Percentiles rank a stretch among this genome's conserved stretches.
Conservation (phyloP, 75 land plant species). For the Adiantum capillusveneris region DNA sequence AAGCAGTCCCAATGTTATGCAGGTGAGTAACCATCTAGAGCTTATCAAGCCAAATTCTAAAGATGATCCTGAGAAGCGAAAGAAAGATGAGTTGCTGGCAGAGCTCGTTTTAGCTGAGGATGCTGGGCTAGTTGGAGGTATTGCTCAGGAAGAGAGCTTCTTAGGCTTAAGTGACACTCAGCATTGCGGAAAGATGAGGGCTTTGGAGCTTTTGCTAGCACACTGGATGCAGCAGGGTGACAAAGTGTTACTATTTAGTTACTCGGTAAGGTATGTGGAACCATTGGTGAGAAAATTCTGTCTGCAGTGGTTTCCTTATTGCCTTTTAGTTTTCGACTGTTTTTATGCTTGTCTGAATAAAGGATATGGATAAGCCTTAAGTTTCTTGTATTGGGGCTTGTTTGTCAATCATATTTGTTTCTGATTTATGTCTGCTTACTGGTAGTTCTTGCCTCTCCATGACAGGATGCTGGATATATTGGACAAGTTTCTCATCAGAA, state of each 20-base stretch:
- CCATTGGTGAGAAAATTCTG: no score
- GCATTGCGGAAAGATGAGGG: conserved; percentile 95
- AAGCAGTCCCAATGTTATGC: not conserved
- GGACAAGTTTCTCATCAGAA: conserved; percentile 83
- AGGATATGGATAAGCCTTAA: no score
- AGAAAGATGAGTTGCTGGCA: conserved; percentile 73
- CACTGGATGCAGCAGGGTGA: conserved; percentile 70
- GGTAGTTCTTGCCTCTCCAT: no score
- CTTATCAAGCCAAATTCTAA: conserved; percentile 81
- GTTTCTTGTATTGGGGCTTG: no score
- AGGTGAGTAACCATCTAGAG: conserved; percentile 98
- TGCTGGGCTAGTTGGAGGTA: conserved; percentile 67
- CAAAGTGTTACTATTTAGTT: conserved; percentile 89
- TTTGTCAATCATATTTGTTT: no score
- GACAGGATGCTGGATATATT: conserved; percentile 90
- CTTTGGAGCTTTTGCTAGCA: conserved; percentile 57
- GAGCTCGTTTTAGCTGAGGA: conserved; percentile 69
- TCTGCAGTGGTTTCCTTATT: no score
- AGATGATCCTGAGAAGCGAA: conserved; percentile 78
- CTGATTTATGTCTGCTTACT: no score
- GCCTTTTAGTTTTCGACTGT: no score
- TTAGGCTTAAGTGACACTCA: conserved; percentile 76
- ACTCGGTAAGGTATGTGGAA: conserved; percentile 74
- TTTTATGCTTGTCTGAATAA: not conserved
- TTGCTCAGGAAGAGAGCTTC: conserved; percentile 69